Percentiles rank a stretch among this genome's conserved stretches.
Conservation (phyloP, 83 land plant genomes). For the Thuja plicata region DNA sequence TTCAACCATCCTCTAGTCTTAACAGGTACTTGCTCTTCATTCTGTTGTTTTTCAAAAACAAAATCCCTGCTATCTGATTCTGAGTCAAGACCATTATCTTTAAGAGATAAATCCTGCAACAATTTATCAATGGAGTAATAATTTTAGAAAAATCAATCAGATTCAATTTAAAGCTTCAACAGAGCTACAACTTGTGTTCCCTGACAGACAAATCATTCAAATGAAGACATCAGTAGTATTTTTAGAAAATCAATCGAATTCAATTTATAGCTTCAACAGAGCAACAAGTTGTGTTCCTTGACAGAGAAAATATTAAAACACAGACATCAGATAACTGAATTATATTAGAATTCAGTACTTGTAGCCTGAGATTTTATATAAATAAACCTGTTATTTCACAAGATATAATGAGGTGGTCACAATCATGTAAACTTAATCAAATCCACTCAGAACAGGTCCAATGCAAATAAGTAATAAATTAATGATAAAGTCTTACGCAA, state of each 20-base stretch:
- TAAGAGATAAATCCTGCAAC: background rate
- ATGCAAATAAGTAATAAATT: background rate
- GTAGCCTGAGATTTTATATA: background rate
- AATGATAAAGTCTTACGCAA: background rate
- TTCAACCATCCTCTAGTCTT: conserved; percentile 86
- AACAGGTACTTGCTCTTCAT: conserved; percentile 36
- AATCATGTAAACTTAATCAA: background rate
- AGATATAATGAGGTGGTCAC: background rate
- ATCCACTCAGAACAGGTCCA: background rate
- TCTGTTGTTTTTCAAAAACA: conserved; percentile 34
- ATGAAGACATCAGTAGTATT: background rate
- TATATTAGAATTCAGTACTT: background rate
- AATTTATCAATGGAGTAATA: background rate
- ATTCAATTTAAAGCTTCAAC: background rate
- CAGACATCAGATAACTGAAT: background rate
- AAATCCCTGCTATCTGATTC: conserved; percentile 15
- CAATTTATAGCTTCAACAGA: background rate
- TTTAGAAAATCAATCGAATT: background rate
- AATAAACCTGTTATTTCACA: background rate
- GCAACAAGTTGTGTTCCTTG: background rate
- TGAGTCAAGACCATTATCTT: background rate
- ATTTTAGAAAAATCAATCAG: background rate
- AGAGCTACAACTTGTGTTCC: no score
- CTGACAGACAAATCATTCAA: no score
- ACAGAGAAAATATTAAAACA: background rate